Percentiles rank a stretch among this genome's conserved stretches.
phyloP scores from a whole-genome alignment of 2,329 filamentous ascomycete genomes.

The Pseudogymnoascus sp. region DNA sequence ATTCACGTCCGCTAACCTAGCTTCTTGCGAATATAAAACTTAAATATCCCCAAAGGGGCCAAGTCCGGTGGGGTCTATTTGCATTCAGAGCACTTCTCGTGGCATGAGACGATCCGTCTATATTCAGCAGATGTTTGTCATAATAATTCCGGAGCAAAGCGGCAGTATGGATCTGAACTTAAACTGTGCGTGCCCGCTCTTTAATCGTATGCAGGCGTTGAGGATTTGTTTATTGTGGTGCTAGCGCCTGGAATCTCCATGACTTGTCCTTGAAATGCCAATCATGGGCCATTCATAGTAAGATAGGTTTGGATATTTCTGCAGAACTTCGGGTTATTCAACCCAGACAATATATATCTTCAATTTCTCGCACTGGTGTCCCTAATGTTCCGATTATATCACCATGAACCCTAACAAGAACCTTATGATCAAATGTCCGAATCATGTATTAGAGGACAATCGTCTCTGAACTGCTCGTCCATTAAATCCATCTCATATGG shows the following conservation, averaged over 20 bases:
- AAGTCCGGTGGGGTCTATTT: constrained; percentile 33
- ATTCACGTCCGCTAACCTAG: too few species aligned
- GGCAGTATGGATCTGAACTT: too few species aligned
- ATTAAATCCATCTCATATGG: neutral
- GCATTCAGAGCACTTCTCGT: constrained; percentile 41
- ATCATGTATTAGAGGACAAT: neutral
- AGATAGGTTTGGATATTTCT: neutral
- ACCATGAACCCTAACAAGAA: neutral
- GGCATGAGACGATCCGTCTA: constrained; percentile 23
- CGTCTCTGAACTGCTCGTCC: neutral
- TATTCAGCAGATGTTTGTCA: neutral
- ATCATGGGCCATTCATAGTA: neutral
- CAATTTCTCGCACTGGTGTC: neutral
- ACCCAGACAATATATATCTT: neutral
- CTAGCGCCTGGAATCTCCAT: neutral
- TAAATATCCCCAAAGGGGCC: constrained; percentile 26
- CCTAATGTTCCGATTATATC: neutral
- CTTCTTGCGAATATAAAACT: constrained; percentile 29
- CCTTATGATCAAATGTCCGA: neutral
- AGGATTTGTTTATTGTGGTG: neutral
- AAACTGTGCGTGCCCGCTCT: neutral
- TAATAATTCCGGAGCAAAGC: neutral
- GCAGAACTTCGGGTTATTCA: neutral
- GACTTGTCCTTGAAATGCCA: neutral
- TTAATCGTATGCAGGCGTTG: neutral